Conservation (phyloP, 1,284 basidiomycete genomes). For the Boletellus sp. region DNA sequence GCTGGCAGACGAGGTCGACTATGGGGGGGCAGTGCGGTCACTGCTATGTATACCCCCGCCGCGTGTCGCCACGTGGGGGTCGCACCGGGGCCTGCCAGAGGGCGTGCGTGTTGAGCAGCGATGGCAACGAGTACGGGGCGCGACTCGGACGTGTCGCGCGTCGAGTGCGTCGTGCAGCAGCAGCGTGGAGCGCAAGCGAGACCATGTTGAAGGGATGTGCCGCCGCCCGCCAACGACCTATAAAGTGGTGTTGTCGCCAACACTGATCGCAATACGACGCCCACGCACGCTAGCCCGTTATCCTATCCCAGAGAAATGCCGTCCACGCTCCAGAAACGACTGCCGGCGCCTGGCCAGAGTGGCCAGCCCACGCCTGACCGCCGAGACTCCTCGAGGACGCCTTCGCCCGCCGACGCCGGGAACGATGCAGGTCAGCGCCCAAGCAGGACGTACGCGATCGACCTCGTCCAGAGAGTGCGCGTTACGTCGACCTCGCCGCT, state of each 20-base stretch:
- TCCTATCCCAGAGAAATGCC: conserved; percentile 15
- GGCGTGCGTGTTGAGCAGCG: not conserved
- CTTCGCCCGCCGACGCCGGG: not conserved
- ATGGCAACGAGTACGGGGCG: conserved; percentile 12
- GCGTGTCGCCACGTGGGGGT: conserved; percentile 22
- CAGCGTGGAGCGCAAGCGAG: conserved; percentile 23
- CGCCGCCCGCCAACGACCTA: conserved; percentile 8
- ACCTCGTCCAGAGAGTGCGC: conserved; percentile 30
- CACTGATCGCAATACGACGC: not conserved
- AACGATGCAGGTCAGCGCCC: not conserved
- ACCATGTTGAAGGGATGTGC: conserved; percentile 20
- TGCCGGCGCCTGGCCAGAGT: conserved; percentile 9
- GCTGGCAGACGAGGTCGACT: not conserved
- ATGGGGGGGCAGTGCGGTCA: not conserved
- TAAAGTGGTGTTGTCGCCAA: conserved; percentile 12
- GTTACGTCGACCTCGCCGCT: conserved; percentile 28
- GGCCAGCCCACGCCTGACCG: conserved; percentile 8
- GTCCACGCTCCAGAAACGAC: conserved; percentile 21
- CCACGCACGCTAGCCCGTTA: not conserved
- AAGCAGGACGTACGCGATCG: conserved; percentile 25
- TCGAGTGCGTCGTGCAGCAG: conserved; percentile 14
- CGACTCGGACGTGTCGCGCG: conserved; percentile 18
- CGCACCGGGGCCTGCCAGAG: conserved; percentile 16
- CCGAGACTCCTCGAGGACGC: too few species aligned
- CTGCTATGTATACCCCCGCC: conserved; percentile 26